phyloP scores from a whole-genome alignment of 768 basidiomycete genomes.

The Lyophyllum atratum region DNA sequence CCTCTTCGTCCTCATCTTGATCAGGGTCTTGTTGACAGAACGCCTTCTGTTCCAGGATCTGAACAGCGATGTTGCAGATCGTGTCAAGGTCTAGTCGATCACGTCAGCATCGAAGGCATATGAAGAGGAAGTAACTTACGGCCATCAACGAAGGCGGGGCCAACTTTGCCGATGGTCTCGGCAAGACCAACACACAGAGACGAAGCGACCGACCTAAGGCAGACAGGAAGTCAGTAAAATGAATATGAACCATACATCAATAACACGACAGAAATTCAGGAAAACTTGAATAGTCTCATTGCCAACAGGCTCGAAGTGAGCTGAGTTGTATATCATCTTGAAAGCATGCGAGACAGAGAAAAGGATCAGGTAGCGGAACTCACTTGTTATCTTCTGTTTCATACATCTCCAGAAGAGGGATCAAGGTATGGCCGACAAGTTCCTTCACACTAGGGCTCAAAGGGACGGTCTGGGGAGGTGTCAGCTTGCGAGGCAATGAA shows the following conservation, averaged over 20 bases:
- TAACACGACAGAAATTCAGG: conserved; percentile 37
- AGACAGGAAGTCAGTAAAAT: conserved; percentile 25
- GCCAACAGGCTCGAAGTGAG: conserved; percentile 74
- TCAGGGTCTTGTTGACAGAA: conserved; percentile 97
- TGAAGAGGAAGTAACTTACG: conserved; percentile 47
- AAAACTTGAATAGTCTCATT: conserved; percentile 53
- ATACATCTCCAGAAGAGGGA: conserved; percentile 83
- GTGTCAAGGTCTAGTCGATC: conserved; percentile 60
- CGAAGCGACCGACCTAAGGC: conserved; percentile 80
- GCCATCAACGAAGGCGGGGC: conserved; percentile 80
- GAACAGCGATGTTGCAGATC: conserved; percentile 78
- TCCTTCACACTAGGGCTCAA: conserved; percentile 74
- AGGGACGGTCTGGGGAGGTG: conserved; percentile 37
- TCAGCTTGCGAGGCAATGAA: neutral
- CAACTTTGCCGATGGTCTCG: conserved; percentile 90
- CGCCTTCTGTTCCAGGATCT: conserved; percentile 92
- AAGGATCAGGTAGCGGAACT: conserved; percentile 45
- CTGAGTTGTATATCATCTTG: conserved; percentile 69
- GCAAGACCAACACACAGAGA: conserved; percentile 86
- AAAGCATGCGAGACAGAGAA: conserved; percentile 7
- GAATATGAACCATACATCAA: conserved; percentile 1
- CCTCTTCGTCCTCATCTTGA: conserved; percentile 84
- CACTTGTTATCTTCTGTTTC: conserved; percentile 97
- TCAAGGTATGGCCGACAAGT: conserved; percentile 74
- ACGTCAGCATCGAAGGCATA: conserved; percentile 6